These are phyloP conservation scores for Salicornia ramosissima DNA, from an alignment of 148 eudicot genomes.

Conservation along the genomic window DNA sequence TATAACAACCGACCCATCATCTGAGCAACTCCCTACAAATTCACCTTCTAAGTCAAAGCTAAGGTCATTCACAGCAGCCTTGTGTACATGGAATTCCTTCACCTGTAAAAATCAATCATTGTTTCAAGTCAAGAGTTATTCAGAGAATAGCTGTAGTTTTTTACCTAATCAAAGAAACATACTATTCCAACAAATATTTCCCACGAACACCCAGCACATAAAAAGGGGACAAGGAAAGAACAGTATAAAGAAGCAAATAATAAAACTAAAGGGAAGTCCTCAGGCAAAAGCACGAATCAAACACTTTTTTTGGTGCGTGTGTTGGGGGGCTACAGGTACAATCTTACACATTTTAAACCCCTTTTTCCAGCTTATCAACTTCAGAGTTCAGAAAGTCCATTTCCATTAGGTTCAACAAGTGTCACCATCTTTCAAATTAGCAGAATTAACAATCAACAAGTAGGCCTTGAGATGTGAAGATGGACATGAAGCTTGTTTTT, in stretches of 20 bases:
- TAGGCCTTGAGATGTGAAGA: background rate
- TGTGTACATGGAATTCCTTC: slow-evolving; percentile 72
- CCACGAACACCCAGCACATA: background rate
- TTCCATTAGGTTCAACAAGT: too few species aligned
- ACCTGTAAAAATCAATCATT: slow-evolving; percentile 41
- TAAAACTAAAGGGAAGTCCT: background rate
- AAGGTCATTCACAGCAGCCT: slow-evolving; percentile 82
- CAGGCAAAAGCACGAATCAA: background rate
- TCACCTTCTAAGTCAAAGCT: slow-evolving; percentile 91
- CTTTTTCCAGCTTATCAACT: background rate
- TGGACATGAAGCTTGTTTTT: background rate
- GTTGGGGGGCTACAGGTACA: too few species aligned
- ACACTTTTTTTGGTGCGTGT: too few species aligned
- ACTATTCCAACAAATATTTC: background rate
- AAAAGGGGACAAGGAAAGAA: background rate
- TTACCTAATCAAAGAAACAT: background rate
- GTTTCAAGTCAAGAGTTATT: background rate
- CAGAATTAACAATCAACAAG: too few species aligned
- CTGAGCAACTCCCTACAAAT: slow-evolving; percentile 95
- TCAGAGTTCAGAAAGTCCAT: too few species aligned
- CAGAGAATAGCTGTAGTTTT: background rate
- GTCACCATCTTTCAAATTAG: too few species aligned
- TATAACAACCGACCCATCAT: slow-evolving; percentile 90
- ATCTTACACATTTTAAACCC: background rate
- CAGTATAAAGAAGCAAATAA: background rate